Evolutionary conservation across 345 rosid species (phyloP).

Genomic region (Eucalyptus erythrocorys): DNA sequence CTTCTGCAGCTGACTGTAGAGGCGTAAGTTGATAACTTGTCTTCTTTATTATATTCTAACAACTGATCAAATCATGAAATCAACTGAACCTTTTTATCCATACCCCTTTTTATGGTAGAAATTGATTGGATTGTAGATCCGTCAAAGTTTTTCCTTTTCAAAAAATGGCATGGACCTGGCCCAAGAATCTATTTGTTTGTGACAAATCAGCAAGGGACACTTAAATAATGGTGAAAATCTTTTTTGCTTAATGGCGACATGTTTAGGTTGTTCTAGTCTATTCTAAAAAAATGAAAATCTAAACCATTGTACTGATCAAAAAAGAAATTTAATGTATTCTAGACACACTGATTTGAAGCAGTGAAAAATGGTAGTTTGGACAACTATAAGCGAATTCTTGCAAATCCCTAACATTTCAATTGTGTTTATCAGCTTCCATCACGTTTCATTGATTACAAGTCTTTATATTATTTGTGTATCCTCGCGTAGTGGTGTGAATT

Average conservation of each 20-base stretch:
- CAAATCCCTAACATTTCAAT: neutral
- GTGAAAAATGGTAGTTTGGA: neutral
- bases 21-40: constrained; percentile 43
- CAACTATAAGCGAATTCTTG: neutral
- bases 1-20: constrained; percentile 51
- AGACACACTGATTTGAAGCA: neutral
- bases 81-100: neutral
- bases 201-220: neutral
- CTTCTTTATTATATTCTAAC: neutral
- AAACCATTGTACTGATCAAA: neutral
- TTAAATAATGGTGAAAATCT: neutral
- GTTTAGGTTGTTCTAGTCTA: neutral
- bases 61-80: neutral
- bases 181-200: neutral
- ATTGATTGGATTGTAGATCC: neutral
- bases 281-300: neutral
- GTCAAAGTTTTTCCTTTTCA: neutral
- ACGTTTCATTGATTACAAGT: neutral
- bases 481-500: neutral
- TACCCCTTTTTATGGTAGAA: neutral
- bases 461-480: neutral
- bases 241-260: neutral
- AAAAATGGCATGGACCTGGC: neutral
- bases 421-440: neutral
- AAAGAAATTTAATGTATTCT: neutral